A percentile compares a stretch with the other conserved stretches of the same genome.
These are phyloP conservation scores for Botryotinia narcissicola DNA, from an alignment of 2,329 filamentous ascomycete species.

Conservation along the genomic window DNA sequence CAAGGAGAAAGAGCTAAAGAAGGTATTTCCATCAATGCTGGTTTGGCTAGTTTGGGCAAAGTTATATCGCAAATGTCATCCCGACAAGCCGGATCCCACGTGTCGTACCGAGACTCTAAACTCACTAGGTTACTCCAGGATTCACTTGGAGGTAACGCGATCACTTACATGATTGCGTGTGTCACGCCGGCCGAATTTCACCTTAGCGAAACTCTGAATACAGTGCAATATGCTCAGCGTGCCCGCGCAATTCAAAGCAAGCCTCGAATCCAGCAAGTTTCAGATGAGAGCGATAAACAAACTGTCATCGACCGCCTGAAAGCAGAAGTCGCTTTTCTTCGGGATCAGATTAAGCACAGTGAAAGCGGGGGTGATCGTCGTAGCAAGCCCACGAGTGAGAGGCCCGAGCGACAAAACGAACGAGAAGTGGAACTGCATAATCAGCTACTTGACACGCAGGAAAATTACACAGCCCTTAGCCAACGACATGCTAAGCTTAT, in stretches of 20 bases:
- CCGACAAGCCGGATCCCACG: constrained; percentile 79
- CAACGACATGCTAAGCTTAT: constrained; percentile 95
- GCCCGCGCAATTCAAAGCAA: constrained; percentile 97
- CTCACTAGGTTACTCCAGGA: constrained; percentile 93
- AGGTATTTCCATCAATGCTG: constrained; percentile 97
- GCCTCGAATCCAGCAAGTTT: constrained; percentile 86
- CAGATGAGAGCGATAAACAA: constrained; percentile 90
- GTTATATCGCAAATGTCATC: constrained; percentile 98
- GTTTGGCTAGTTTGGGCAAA: constrained; percentile 90
- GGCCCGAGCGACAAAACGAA: constrained; percentile 75
- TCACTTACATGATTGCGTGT: constrained; percentile 99
- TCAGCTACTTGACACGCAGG: constrained; percentile 85
- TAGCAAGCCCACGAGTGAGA: constrained; percentile 59
- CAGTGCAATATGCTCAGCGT: constrained; percentile 93
- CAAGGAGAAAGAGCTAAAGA: constrained; percentile 93
- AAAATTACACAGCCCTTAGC: constrained; percentile 89
- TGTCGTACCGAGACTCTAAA: constrained; percentile 97
- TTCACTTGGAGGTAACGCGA: constrained; percentile 92
- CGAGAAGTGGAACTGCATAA: constrained; percentile 90
- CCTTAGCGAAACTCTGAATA: constrained; percentile 95
- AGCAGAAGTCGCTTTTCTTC: constrained; percentile 87
- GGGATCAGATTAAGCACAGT: constrained; percentile 88
- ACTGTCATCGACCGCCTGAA: constrained; percentile 90
- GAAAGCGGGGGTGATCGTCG: constrained; percentile 60
- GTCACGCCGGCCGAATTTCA: constrained; percentile 97